Evolutionary conservation across 2,329 filamentous ascomycete genomes (phyloP).

Genomic region (Blumeria hordei): DNA sequence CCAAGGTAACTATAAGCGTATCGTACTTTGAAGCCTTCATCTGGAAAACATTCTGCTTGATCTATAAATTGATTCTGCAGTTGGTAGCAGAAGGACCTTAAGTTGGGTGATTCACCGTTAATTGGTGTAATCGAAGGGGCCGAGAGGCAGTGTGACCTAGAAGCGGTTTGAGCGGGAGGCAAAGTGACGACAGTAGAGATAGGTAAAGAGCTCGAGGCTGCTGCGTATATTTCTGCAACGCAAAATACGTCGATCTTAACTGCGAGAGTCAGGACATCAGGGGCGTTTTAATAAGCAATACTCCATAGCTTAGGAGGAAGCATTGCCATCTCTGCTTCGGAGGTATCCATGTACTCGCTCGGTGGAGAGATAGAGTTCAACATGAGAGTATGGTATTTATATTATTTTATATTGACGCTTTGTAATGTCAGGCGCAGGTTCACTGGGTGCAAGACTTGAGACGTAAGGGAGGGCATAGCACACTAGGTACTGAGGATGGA

Average conservation of each 20-base stretch:
- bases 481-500: too few species aligned
- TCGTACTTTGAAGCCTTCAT: not conserved
- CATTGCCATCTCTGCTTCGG: not conserved
- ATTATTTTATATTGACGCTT: not conserved
- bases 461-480: too few species aligned
- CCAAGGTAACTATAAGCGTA: not conserved
- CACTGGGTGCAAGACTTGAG: too few species aligned
- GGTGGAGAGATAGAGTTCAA: not conserved
- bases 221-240: not conserved
- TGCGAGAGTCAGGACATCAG: not conserved
- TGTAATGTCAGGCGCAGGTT: not conserved
- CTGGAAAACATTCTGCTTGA: not conserved
- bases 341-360: not conserved
- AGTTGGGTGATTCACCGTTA: not conserved
- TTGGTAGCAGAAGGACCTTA: not conserved
- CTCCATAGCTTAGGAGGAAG: not conserved
- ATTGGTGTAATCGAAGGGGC: not conserved
- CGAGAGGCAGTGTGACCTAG: not conserved
- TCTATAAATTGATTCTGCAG: not conserved
- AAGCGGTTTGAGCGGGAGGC: too few species aligned
- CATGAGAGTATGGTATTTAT: not conserved
- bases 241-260: not conserved
- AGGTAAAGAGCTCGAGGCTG: not conserved
- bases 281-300: not conserved
- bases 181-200: too few species aligned